Evolutionary conservation across 768 basidiomycete species (phyloP).

Genomic region (Mycena galopus): DNA sequence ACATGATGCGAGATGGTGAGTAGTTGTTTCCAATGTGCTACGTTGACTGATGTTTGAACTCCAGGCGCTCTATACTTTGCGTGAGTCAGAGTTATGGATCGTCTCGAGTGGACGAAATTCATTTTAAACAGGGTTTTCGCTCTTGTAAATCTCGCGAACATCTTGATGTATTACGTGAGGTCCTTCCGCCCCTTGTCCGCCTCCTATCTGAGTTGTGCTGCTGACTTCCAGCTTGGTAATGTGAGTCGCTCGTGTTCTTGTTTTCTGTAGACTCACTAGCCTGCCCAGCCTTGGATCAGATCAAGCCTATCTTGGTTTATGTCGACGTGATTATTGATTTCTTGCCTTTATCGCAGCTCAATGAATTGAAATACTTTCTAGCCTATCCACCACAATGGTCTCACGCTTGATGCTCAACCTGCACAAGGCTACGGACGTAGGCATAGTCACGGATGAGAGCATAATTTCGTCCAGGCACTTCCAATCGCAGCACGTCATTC

Average conservation of each 20-base stretch:
- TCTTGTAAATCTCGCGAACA: slow-evolving; percentile 17
- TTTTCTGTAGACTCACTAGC: background rate
- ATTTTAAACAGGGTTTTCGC: slow-evolving; percentile 14
- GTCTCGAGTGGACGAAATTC: background rate
- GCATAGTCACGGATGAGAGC: slow-evolving; percentile 9
- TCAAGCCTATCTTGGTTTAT: slow-evolving; percentile 14
- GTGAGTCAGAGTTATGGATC: slow-evolving; percentile 9
- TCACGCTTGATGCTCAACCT: slow-evolving; percentile 17
- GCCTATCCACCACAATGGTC: slow-evolving; percentile 15
- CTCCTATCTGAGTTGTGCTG: background rate
- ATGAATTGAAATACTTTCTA: slow-evolving; percentile 10
- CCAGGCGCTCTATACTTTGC: slow-evolving; percentile 15
- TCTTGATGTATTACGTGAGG: slow-evolving; percentile 20
- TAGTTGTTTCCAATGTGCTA: background rate
- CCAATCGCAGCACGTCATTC: slow-evolving; percentile 5
- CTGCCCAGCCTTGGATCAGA: slow-evolving; percentile 12
- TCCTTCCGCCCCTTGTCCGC: slow-evolving; percentile 7
- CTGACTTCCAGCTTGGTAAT: slow-evolving; percentile 13
- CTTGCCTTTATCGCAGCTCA: background rate
- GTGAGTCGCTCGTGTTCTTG: slow-evolving; percentile 4
- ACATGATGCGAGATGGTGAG: slow-evolving; percentile 17
- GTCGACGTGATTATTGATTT: slow-evolving; percentile 12
- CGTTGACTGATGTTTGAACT: background rate
- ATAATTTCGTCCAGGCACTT: slow-evolving; percentile 4
- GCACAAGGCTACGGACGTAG: slow-evolving; percentile 8